phyloP scores from a whole-genome alignment of 768 basidiomycete species.

The Leccinum subgranulosum region DNA sequence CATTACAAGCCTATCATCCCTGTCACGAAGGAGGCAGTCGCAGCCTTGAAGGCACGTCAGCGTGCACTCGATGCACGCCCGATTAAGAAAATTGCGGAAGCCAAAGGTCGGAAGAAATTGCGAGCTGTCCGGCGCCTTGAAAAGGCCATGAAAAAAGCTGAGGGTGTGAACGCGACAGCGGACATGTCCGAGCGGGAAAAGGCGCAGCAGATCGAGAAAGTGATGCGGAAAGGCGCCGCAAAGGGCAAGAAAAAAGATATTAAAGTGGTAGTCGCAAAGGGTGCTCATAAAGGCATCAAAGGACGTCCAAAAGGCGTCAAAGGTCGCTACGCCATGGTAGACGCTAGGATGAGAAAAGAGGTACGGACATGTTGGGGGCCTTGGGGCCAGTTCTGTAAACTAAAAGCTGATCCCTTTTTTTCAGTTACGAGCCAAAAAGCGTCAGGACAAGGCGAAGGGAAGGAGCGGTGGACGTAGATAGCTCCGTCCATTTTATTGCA shows the following conservation, averaged over 20 bases:
- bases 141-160: conserved; percentile 94
- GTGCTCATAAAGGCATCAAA: conserved; percentile 82
- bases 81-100: conserved; percentile 98
- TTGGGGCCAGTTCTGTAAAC: neutral
- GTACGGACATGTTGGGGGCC: conserved; percentile 36
- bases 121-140: conserved; percentile 82
- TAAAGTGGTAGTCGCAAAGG: conserved; percentile 90
- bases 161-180: conserved; percentile 81
- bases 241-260: conserved; percentile 72
- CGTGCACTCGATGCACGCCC: conserved; percentile 94
- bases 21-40: conserved; percentile 94
- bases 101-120: conserved; percentile 95
- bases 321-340: conserved; percentile 93
- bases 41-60: conserved; percentile 81
- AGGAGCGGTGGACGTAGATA: conserved; percentile 42
- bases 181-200: conserved; percentile 97
- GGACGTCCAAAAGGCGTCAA: conserved; percentile 96
- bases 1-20: conserved; percentile 93
- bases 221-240: conserved; percentile 79
- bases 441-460: conserved; percentile 71
- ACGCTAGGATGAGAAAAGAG: conserved; percentile 92
- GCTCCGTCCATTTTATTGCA: neutral
- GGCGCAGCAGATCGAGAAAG: conserved; percentile 87
- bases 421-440: conserved; percentile 81
- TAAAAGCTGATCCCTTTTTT: conserved; percentile 6